These are phyloP conservation scores for Leishmania arabica DNA, from an alignment of 208 protist genomes.

Conservation along the genomic window DNA sequence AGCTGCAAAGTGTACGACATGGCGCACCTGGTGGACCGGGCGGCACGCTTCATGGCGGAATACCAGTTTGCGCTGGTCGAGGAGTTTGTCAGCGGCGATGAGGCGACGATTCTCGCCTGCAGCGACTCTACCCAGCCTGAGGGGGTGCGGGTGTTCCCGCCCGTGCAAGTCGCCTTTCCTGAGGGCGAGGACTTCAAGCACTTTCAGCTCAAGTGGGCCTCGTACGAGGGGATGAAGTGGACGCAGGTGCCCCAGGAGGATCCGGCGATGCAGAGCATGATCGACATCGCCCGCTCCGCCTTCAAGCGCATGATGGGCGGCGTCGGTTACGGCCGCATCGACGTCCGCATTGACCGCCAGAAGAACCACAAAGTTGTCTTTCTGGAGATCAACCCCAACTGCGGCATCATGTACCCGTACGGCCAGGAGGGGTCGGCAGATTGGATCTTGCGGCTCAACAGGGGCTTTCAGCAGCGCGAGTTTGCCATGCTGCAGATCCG, in stretches of 20 bases:
- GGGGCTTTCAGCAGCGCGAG: slow-evolving; percentile 71
- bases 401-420: slow-evolving; percentile 90
- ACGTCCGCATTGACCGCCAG: slow-evolving; percentile 81
- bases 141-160: slow-evolving; percentile 81
- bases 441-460: slow-evolving; percentile 80
- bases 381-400: slow-evolving; percentile 93
- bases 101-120: slow-evolving; percentile 86
- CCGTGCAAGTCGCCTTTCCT: slow-evolving; percentile 81
- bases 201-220: slow-evolving; percentile 91
- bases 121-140: slow-evolving; percentile 65
- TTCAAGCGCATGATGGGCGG: slow-evolving; percentile 92
- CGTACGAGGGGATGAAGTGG: slow-evolving; percentile 91
- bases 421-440: slow-evolving; percentile 87
- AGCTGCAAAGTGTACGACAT: slow-evolving; percentile 81
- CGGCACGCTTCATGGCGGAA: slow-evolving; percentile 65
- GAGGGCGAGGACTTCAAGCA: slow-evolving; percentile 91
- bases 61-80: slow-evolving; percentile 88
- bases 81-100: slow-evolving; percentile 88
- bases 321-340: slow-evolving; percentile 86
- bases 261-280: slow-evolving; percentile 65
- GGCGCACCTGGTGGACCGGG: slow-evolving; percentile 55
- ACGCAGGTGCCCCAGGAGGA: slow-evolving; percentile 56
- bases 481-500: slow-evolving; percentile 84
- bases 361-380: slow-evolving; percentile 65
- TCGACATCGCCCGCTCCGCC: slow-evolving; percentile 64